phyloP scores from a whole-genome alignment of 306 rosid genomes.

The Dalbergia oliveri region DNA sequence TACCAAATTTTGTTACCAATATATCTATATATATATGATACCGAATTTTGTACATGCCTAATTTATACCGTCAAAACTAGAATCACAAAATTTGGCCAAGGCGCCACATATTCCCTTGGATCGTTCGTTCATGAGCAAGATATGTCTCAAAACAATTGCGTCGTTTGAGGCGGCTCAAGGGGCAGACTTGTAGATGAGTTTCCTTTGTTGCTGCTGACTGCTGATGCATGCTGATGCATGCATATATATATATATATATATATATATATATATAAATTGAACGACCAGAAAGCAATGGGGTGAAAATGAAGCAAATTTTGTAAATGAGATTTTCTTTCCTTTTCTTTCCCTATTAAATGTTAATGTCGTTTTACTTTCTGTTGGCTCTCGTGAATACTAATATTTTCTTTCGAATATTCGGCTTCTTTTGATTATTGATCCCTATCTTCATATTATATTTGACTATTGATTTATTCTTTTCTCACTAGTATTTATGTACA shows the following conservation, averaged over 20 bases:
- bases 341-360: background rate
- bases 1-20: background rate
- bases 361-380: background rate
- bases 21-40: no score
- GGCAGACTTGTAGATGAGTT: background rate
- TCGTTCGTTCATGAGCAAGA: background rate
- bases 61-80: background rate
- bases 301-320: background rate
- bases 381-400: background rate
- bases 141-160: background rate
- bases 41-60: background rate
- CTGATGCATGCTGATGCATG: no score
- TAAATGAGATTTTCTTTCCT: background rate
- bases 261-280: background rate
- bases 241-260: background rate
- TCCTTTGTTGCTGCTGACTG: background rate
- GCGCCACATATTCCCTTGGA: background rate
- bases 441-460: background rate
- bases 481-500: background rate
- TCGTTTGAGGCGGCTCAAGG: background rate
- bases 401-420: background rate
- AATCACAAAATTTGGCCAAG: background rate
- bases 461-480: background rate
- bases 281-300: background rate
- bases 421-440: background rate